Conservation (phyloP, 2,329 filamentous ascomycete species). For the Leptographium flavum region DNA sequence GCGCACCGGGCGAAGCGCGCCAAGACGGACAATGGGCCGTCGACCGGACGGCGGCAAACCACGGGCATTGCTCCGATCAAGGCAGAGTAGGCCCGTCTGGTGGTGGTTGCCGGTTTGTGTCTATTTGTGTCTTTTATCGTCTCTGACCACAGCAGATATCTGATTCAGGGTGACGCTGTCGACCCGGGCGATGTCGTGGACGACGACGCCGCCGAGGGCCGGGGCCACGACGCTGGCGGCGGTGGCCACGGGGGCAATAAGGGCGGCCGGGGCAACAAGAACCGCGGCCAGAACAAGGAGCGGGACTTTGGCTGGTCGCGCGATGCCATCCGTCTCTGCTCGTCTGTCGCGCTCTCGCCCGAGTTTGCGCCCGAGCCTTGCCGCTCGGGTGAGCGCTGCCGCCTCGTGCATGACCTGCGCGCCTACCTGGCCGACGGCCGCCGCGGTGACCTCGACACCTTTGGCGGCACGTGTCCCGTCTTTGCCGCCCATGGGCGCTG, state of each 20-base stretch:
- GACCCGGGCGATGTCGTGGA: slow-evolving; percentile 19
- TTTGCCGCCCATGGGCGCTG: slow-evolving; percentile 67
- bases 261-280: too few species aligned
- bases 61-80: slow-evolving; percentile 59
- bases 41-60: slow-evolving; percentile 17
- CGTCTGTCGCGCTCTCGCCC: slow-evolving; percentile 51
- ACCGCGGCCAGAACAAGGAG: slow-evolving; percentile 67
- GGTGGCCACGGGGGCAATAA: slow-evolving; percentile 21
- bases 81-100: slow-evolving; percentile 55
- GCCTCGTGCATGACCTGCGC: slow-evolving; percentile 68
- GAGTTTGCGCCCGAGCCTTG: slow-evolving; percentile 77
- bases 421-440: slow-evolving; percentile 75
- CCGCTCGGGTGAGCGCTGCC: slow-evolving; percentile 67
- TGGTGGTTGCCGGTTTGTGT: slow-evolving; percentile 15
- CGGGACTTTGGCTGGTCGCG: slow-evolving; percentile 68
- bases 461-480: slow-evolving; percentile 67
- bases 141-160: slow-evolving; percentile 19
- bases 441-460: slow-evolving; percentile 61
- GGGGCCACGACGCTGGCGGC: slow-evolving; percentile 12
- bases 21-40: slow-evolving; percentile 25
- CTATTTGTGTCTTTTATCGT: background rate
- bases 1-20: slow-evolving; percentile 37
- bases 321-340: slow-evolving; percentile 66
- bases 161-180: slow-evolving; percentile 17
- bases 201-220: slow-evolving; percentile 35